Evolutionary conservation across 192 early-diverging fungal species (phyloP), one percentile per base, ranked within the genome.

Genomic region (Linnemannia elongata): DNA sequence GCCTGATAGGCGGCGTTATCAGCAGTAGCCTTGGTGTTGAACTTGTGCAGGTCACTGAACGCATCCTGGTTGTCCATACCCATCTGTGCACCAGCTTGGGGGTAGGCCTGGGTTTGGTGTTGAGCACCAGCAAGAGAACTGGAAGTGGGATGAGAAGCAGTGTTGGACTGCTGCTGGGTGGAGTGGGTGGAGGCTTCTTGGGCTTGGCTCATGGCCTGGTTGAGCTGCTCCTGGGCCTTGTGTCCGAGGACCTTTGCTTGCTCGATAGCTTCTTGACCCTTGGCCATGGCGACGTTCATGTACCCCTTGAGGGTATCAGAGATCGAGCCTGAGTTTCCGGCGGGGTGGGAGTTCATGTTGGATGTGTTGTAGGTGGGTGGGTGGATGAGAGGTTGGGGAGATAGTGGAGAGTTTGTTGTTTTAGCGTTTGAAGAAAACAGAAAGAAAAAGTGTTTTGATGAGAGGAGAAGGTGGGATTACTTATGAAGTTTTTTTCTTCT

Each of bases 291-390:
- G 13, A 63, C 38, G 13, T 81, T 52, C 52, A 69, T 60, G 55
- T 86, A 86, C 13, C 75, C 57, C 75, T 78, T 86, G 74, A 81
- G 20, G 41, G 79, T 81, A 12, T 80, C 78, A 20, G 79, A 45
- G 33, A 81, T 0, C 13, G 84, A 86, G 45, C 60, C 69, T 1
- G 78, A 45, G 84, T 41, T 63, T 20, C 71, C 41, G 22, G 20
- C 27, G 10, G 76, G 35, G 12, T 54, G 69, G 1, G 78, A 49
- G 49, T 55, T 55, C 69, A 54, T 72, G 24, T 27, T 9, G 39
- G n/a, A 20, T 42, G 68, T 45, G 45, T 57, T 72, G 38, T 70
- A 71, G 49, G 55, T 45, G 22, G 39, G 36, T 2, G 36, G 36
- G 13, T 42, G 35, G 20, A 6, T 0, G 22, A n/a, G 24, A 10